Conservation (phyloP, 2,329 filamentous ascomycete species). For the Trichothecium roseum region DNA sequence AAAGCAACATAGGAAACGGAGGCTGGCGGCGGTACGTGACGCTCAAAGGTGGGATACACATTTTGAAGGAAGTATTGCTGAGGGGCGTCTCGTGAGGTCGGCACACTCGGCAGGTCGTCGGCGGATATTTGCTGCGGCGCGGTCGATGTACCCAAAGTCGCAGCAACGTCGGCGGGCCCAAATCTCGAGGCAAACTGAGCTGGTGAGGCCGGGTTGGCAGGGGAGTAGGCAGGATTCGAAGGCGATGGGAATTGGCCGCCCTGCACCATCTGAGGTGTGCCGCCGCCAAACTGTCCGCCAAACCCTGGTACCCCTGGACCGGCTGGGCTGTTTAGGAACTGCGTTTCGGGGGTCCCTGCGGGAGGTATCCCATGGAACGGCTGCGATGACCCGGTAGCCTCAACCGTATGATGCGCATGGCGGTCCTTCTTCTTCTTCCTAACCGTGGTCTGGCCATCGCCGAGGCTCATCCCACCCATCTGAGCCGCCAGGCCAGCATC, state of each 20-base stretch:
- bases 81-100: conserved; percentile 69
- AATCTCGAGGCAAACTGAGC: conserved; percentile 9
- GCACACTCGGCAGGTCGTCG: conserved; percentile 88
- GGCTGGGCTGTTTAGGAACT: conserved; percentile 26
- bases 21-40: conserved; percentile 81
- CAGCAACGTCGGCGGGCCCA: conserved; percentile 15
- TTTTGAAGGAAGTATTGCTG: conserved; percentile 79
- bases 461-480: conserved; percentile 68
- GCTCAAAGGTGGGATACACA: conserved; percentile 91
- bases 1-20: conserved; percentile 84
- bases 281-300: conserved; percentile 34
- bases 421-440: conserved; percentile 87
- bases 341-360: conserved; percentile 35
- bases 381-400: conserved; percentile 58
- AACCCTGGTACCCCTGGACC: conserved; percentile 16
- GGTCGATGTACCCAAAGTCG: conserved; percentile 16
- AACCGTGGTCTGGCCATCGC: conserved; percentile 30
- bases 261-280: conserved; percentile 26
- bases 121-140: conserved; percentile 58
- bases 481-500: conserved; percentile 53
- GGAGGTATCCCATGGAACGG: conserved; percentile 60
- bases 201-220: conserved; percentile 2
- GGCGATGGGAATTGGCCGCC: conserved; percentile 52
- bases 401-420: conserved; percentile 83
- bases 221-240: conserved; percentile 31